A percentile compares a stretch with the other conserved stretches of the same genome.
These are phyloP conservation scores for Lagenidium sp. DNA, from an alignment of 352 stramenopile genomes.

Conservation along the genomic window DNA sequence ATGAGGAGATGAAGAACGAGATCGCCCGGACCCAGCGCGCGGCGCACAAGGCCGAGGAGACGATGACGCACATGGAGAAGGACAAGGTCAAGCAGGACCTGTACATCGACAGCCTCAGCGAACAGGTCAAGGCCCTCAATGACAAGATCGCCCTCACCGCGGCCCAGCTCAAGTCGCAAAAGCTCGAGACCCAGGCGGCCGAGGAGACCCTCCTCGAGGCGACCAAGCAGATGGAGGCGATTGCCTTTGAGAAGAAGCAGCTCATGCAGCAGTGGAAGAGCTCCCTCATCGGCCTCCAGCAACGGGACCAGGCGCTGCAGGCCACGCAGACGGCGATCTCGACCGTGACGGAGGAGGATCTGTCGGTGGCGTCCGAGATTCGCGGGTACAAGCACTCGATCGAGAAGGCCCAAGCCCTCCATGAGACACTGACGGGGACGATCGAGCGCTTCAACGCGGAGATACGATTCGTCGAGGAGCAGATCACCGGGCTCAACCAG, in stretches of 20 bases:
- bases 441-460: constrained; percentile 82
- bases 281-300: constrained; percentile 85
- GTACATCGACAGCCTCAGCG: constrained; percentile 91
- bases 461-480: constrained; percentile 65
- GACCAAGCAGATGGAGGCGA: constrained; percentile 85
- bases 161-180: constrained; percentile 79
- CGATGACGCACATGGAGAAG: constrained; percentile 89
- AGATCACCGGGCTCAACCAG: constrained; percentile 35
- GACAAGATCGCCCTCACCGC: constrained; percentile 78
- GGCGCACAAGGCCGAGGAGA: constrained; percentile 92
- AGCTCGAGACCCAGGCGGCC: constrained; percentile 77
- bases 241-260: constrained; percentile 94
- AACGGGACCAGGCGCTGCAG: constrained; percentile 88
- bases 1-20: constrained; percentile 93
- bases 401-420: constrained; percentile 62
- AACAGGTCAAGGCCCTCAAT: constrained; percentile 84
- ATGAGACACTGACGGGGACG: constrained; percentile 79
- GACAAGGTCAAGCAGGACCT: constrained; percentile 91
- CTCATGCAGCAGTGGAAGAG: constrained; percentile 94
- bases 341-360: constrained; percentile 69
- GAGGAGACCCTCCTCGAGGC: constrained; percentile 86
- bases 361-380: constrained; percentile 80
- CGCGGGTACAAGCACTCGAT: constrained; percentile 84
- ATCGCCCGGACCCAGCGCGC: constrained; percentile 88
- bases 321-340: constrained; percentile 84